These are phyloP conservation scores for Fusarium sp. DNA, from an alignment of 2,329 filamentous ascomycete species.

Conservation along the genomic window DNA sequence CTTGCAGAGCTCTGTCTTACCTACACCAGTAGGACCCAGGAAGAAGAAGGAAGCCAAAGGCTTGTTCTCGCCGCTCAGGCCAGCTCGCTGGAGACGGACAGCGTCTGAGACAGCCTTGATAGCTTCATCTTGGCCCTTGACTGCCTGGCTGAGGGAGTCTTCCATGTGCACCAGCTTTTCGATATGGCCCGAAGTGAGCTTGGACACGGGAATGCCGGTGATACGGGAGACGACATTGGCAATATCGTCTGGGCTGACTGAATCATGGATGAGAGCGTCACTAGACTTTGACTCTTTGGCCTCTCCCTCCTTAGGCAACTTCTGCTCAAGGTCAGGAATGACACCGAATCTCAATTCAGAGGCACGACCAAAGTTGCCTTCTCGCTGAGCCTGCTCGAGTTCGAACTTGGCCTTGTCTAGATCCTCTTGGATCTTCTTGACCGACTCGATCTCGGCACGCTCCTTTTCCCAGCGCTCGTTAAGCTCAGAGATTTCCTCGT, in stretches of 20 bases:
- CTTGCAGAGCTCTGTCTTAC: slow-evolving; percentile 97
- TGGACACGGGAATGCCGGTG: slow-evolving; percentile 92
- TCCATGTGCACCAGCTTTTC: slow-evolving; percentile 98
- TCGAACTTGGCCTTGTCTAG: slow-evolving; percentile 87
- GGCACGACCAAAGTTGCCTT: slow-evolving; percentile 90
- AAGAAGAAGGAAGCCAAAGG: slow-evolving; percentile 98
- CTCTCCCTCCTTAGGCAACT: slow-evolving; percentile 80
- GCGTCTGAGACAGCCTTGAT: slow-evolving; percentile 91
- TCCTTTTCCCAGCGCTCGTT: slow-evolving; percentile 92
- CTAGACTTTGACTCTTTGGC: slow-evolving; percentile 49
- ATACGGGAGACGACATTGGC: slow-evolving; percentile 89
- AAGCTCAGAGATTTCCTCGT: slow-evolving; percentile 79
- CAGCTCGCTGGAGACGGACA: slow-evolving; percentile 92
- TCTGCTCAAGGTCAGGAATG: slow-evolving; percentile 83
- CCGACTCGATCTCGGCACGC: slow-evolving; percentile 81
- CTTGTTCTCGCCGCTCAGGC: slow-evolving; percentile 89
- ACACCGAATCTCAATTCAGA: slow-evolving; percentile 89
- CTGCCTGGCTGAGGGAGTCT: slow-evolving; percentile 81
- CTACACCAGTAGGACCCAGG: slow-evolving; percentile 93
- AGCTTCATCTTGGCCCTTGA: slow-evolving; percentile 94
- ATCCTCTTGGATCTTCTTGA: slow-evolving; percentile 90
- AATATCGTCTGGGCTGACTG: slow-evolving; percentile 95
- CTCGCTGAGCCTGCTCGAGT: slow-evolving; percentile 85
- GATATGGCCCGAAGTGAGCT: slow-evolving; percentile 91
- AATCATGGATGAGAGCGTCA: slow-evolving; percentile 84